Evolutionary conservation across 306 rosid genomes (phyloP), one percentile per base, ranked within the genome.

Genomic region (Dalbergia oliveri): DNA sequence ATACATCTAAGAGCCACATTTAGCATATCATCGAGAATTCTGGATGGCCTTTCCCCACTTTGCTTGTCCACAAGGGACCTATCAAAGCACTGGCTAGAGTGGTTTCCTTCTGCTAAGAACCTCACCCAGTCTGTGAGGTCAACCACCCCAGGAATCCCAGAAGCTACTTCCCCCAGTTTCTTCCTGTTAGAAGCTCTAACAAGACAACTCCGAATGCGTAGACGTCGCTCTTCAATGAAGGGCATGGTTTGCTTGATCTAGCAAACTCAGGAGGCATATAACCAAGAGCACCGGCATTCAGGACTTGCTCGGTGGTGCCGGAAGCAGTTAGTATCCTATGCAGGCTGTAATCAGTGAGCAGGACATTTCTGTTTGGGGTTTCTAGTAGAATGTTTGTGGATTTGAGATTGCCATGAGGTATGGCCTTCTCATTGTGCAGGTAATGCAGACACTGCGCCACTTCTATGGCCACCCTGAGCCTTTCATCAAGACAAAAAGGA

Each of bases 341-440:
- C 37, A 93, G 87, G 83, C 94, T 88, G 84, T 89, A 93, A 77
- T 93, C 97, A 3, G 90, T 88, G 39, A 91, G 84, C 16, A 79
- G 79, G 31, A 80, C 93, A 77, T 86, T 89, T 41, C 74, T 71
- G 64, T 79, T 70, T 4, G 89, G 84, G 75, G 76, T 62, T 84
- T 89, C 90, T 37, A 93, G 84, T 58, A 93, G 85, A 86, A 93
- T 86, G 69, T 93, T 93, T 4, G 91, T 85, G 70, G 93, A 89
- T 88, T 91, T 91, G 72, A 93, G 90, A 84, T 93, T 93, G 67
- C 97, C 97, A 66, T 91, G 97, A 14, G 94, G 97, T 81, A 93
- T 93, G 53, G 94, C 83, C 86, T 89, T 93, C 88, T 89, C 97
- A 4, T 86, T 84, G 9, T 91, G 97, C 13, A 93, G 82, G 89